A percentile compares a stretch with the other conserved stretches of the same genome.
Evolutionary conservation across 1,284 basidiomycete species (phyloP).

Genomic region (Uromyces viciae-fabae): DNA sequence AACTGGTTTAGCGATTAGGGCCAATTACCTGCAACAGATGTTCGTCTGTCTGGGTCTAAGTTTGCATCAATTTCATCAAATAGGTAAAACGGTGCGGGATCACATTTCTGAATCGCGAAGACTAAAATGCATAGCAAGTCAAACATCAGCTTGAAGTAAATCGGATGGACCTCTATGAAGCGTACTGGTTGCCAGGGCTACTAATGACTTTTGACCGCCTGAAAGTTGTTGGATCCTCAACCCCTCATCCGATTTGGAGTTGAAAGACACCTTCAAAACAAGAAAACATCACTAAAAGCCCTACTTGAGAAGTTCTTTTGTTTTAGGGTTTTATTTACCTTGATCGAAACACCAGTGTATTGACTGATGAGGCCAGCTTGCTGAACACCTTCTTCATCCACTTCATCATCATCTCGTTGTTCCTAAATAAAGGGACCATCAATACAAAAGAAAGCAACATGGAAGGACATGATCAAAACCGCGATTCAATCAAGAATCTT

Average conservation of each 20-base stretch:
- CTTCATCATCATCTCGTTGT: constrained; percentile 32
- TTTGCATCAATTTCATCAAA: constrained; percentile 99
- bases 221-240: constrained; percentile 93
- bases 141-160: neutral
- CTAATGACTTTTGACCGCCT: constrained; percentile 94
- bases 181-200: constrained; percentile 69
- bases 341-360: constrained; percentile 94
- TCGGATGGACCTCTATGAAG: neutral
- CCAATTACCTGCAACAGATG: constrained; percentile 71
- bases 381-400: constrained; percentile 35
- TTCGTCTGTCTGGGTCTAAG: constrained; percentile 93
- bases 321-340: constrained; percentile 58
- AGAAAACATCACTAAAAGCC: neutral
- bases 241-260: constrained; percentile 94
- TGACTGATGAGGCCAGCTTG: constrained; percentile 66
- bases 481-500: neutral
- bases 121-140: neutral
- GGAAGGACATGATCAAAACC: too few relatives aligned
- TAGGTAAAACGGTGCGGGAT: constrained; percentile 98
- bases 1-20: too few relatives aligned
- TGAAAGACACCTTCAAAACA: constrained; percentile 78
- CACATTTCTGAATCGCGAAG: constrained; percentile 98
- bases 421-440: constrained; percentile 6
- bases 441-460: too few relatives aligned
- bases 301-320: neutral